Base-by-base conservation (phyloP, 2,329 filamentous ascomycete species). In the Aspergillaceae sp. region DNA sequence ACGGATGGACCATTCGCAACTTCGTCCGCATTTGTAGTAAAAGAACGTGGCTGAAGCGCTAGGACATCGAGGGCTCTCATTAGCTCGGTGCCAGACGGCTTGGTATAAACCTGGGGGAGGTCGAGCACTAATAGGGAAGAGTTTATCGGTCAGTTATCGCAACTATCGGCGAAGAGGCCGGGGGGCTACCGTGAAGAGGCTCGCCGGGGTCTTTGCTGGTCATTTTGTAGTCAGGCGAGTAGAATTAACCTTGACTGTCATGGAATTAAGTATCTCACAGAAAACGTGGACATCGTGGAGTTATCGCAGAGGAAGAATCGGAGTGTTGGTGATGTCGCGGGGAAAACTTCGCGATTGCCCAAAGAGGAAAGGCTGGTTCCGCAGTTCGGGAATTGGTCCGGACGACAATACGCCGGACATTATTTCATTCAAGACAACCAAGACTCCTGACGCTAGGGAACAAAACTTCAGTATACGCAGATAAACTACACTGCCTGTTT, bases 91-190 rank as follows among this genome's bases (percentile, higher is more conserved):
- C 79, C 82, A 19, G 80, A 73, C 5, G 90, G 90, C 59, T 80
- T 84, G 57, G 84, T 79, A 76, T 89, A 87, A 51, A 91, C 75
- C 59, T 89, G 86, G n/a, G 89, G 87, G 28, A 95, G 78, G 60
- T 91, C 86, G 48, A 84, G 71, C 48, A 82, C 81, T 83, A 38
- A 19, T 2, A 27, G 58, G 41, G 36, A 45, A n/a, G 35, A 11
- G 44, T 57, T 66, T 62, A 63, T 67, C 60, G 64, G 61, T 48
- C 44, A 50, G 56, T 53, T 56, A 51, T 50, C 50, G 46, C 48
- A 10, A 5, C 44, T 52, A 54, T 54, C 51, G 53, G 49, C 48
- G 46, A 52, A 40, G 50, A 44, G 40, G 44, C 41, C 45, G 40
- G 28, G 44, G 35, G 53, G 58, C 51, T 53, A 69, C 66, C 66